Evolutionary conservation across 139 green algal genomes (phyloP).

Genomic region (Choricystis sp.): DNA sequence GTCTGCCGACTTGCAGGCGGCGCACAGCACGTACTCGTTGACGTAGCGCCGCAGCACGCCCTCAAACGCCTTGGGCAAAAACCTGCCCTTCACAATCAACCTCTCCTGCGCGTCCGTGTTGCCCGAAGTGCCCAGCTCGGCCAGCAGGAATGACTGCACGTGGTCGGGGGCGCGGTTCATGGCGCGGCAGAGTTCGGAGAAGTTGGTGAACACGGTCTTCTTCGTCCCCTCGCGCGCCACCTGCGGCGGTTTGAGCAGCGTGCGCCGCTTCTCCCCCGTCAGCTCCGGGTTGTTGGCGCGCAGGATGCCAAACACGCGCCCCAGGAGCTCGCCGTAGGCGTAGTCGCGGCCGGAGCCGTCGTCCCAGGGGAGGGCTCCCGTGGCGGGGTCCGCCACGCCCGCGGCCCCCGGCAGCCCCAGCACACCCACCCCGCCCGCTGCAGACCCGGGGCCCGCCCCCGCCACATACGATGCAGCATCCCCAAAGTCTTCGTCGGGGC

Average conservation of each 20-base stretch:
- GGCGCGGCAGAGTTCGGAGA: slow-evolving; percentile 92
- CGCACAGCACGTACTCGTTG: slow-evolving; percentile 97
- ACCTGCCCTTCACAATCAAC: slow-evolving; percentile 92
- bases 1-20: slow-evolving; percentile 89
- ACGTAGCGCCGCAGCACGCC: slow-evolving; percentile 90
- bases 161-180: slow-evolving; percentile 70
- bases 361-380: slow-evolving; percentile 46
- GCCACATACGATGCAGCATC: no score
- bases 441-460: no score
- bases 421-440: no score
- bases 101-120: slow-evolving; percentile 78
- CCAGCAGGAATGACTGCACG: slow-evolving; percentile 78
- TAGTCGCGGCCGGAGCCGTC: slow-evolving; percentile 88
- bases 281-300: slow-evolving; percentile 93
- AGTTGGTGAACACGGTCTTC: slow-evolving; percentile 99
- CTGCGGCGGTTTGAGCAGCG: slow-evolving; percentile 92
- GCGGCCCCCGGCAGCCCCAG: no score
- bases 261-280: slow-evolving; percentile 81
- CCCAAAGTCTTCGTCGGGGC: slow-evolving; percentile 30
- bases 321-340: slow-evolving; percentile 89
- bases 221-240: slow-evolving; percentile 97
- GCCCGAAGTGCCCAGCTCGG: slow-evolving; percentile 84
- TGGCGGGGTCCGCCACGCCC: slow-evolving; percentile 6
- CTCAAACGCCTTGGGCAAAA: slow-evolving; percentile 97
- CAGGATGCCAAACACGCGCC: slow-evolving; percentile 92